Conservation (phyloP, 2,329 filamentous ascomycete species). For the Pseudopyricularia javanii region DNA sequence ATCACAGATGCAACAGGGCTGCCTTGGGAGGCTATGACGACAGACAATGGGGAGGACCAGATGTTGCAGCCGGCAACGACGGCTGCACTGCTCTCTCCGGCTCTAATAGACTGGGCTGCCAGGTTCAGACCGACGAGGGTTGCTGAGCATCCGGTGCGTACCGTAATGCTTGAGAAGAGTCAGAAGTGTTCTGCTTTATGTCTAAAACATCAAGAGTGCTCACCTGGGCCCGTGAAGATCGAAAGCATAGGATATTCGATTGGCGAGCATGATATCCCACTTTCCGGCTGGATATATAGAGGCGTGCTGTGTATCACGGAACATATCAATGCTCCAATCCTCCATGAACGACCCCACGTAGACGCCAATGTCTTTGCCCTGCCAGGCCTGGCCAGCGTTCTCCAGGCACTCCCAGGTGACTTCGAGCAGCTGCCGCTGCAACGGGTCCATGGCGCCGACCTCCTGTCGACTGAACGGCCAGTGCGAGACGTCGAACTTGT, state of each 20-base stretch:
- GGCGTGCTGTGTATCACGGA: background rate
- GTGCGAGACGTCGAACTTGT: background rate
- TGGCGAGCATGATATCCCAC: background rate
- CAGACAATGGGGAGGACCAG: background rate
- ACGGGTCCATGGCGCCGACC: conserved; percentile 14
- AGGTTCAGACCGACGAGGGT: background rate
- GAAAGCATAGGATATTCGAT: background rate
- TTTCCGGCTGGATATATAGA: background rate
- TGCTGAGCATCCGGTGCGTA: background rate
- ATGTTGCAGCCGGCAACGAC: background rate
- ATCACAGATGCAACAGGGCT: background rate
- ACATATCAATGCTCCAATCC: conserved; percentile 7
- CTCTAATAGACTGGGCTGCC: background rate
- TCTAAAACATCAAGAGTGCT: too few relatives aligned
- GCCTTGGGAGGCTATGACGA: background rate
- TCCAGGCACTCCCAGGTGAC: conserved; percentile 7
- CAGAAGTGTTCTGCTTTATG: too few relatives aligned
- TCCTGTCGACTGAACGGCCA: conserved; percentile 6
- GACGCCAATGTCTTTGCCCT: conserved; percentile 9
- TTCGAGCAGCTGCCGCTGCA: conserved; percentile 5
- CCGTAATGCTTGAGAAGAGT: background rate
- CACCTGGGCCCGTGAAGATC: too few relatives aligned
- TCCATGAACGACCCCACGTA: conserved; percentile 10
- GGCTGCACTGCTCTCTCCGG: background rate
- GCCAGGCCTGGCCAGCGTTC: conserved; percentile 8